Conservation (phyloP, 2,329 filamentous ascomycete genomes). For the Clonostachys byssicola region DNA sequence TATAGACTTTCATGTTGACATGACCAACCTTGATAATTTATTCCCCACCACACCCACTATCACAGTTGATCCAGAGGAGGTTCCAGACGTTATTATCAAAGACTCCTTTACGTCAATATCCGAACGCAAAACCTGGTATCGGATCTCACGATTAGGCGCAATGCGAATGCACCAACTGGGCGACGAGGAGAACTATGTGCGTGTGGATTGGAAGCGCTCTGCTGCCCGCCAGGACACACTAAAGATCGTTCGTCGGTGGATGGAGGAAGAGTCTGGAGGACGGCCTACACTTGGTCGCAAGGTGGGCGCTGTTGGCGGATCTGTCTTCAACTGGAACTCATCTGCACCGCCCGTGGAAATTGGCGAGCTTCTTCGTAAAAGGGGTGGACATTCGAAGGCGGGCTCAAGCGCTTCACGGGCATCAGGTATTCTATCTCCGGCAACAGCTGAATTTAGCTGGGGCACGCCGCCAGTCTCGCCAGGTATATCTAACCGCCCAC, state of each 20-base stretch:
- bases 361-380: constrained; percentile 22
- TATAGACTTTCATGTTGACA: constrained; percentile 16
- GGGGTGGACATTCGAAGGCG: constrained; percentile 11
- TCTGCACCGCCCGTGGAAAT: constrained; percentile 45
- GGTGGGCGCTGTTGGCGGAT: constrained; percentile 31
- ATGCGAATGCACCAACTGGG: constrained; percentile 51
- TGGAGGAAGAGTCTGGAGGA: constrained; percentile 60
- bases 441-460: constrained; percentile 23
- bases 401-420: constrained; percentile 14
- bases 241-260: constrained; percentile 59
- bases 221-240: constrained; percentile 47
- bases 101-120: constrained; percentile 51
- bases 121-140: constrained; percentile 63
- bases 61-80: constrained; percentile 20
- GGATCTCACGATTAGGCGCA: constrained; percentile 56
- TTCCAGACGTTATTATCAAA: constrained; percentile 41
- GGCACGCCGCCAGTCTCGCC: constrained; percentile 7
- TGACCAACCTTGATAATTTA: constrained; percentile 23
- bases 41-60: constrained; percentile 16
- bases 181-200: constrained; percentile 55
- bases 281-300: constrained; percentile 30
- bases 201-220: constrained; percentile 54
- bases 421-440: constrained; percentile 13
- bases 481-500: background rate
- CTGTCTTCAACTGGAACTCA: constrained; percentile 60